phyloP scores from a whole-genome alignment of 371 early-diverging fungal genomes.

The Lichtheimia corymbifera region DNA sequence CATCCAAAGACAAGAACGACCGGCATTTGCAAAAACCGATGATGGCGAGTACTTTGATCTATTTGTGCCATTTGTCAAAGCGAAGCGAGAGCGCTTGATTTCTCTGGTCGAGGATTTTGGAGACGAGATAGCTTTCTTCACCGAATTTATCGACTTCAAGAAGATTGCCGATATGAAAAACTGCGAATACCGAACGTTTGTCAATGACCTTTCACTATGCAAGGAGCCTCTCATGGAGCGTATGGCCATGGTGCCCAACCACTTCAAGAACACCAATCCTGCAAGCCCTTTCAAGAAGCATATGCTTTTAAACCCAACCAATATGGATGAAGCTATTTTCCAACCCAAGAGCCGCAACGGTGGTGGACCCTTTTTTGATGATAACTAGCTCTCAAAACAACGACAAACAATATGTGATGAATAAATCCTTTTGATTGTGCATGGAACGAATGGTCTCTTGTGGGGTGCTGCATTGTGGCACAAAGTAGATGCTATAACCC shows the following conservation, averaged over 20 bases:
- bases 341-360: too few species aligned
- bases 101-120: not conserved
- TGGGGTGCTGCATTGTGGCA: too few species aligned
- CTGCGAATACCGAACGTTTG: not conserved
- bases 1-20: not conserved
- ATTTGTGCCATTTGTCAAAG: conserved; percentile 6
- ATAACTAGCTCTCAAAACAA: too few species aligned
- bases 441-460: too few species aligned
- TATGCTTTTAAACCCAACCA: not conserved
- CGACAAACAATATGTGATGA: too few species aligned
- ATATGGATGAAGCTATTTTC: not conserved
- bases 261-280: not conserved
- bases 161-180: conserved; percentile 3
- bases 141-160: conserved; percentile 8
- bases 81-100: not conserved
- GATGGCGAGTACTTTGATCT: not conserved
- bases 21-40: not conserved
- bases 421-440: too few species aligned
- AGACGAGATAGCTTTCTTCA: not conserved
- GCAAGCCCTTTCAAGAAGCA: not conserved
- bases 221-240: not conserved
- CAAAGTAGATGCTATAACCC: too few species aligned
- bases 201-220: not conserved
- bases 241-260: not conserved
- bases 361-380: too few species aligned